Percentiles rank a stretch among this genome's conserved stretches.
phyloP scores from a whole-genome alignment of 305 asterid genomes.

The Fraxinus albicans region DNA sequence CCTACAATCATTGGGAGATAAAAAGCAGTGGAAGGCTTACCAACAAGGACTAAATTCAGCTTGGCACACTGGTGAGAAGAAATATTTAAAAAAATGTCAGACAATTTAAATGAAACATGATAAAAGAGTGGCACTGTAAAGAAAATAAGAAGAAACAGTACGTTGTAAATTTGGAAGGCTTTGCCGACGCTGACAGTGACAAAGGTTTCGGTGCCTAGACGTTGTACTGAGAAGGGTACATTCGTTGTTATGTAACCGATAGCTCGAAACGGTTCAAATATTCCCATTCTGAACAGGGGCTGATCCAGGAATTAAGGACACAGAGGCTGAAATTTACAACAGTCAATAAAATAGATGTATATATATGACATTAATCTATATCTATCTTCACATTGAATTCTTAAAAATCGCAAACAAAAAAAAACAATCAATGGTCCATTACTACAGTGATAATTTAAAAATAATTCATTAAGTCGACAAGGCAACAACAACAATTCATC shows the following conservation, averaged over 20 bases:
- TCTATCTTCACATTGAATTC: not conserved
- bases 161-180: conserved; percentile 85
- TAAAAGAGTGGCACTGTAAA: not conserved
- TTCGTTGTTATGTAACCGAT: conserved; percentile 69
- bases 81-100: conserved; percentile 14
- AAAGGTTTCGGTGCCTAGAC: conserved; percentile 88
- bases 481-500: not conserved
- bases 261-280: conserved; percentile 85
- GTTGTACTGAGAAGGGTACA: conserved; percentile 82
- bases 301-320: not conserved
- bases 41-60: conserved; percentile 80
- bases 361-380: not conserved
- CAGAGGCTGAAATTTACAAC: not conserved
- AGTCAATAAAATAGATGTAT: not conserved
- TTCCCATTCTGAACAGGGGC: conserved; percentile 47
- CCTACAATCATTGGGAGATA: not conserved
- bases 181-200: conserved; percentile 91
- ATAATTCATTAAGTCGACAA: too few relatives aligned
- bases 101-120: not conserved
- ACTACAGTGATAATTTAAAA: not conserved
- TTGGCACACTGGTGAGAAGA: conserved; percentile 65
- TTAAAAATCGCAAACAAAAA: not conserved
- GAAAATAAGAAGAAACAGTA: conserved; percentile 20
- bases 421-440: not conserved
- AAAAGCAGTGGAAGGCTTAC: conserved; percentile 38